These are phyloP conservation scores for Pichia eremophila DNA, from an alignment of 805 yeast species.

Conservation along the genomic window DNA sequence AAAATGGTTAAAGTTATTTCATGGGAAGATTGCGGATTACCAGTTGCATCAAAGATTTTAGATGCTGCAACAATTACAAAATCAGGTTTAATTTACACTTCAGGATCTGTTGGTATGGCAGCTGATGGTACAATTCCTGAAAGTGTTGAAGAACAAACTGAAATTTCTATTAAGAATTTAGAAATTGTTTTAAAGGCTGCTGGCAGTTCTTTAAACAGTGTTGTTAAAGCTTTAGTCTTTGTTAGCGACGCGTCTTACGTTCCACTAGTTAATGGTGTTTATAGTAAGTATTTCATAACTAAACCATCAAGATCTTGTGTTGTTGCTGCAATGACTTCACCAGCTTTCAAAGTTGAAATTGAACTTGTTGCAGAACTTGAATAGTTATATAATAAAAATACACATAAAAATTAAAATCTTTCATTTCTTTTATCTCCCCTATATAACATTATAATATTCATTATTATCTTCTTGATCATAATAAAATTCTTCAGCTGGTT, in stretches of 20 bases:
- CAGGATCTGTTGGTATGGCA: slow-evolving; percentile 21
- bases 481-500: not conserved
- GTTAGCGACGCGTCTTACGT: slow-evolving; percentile 34
- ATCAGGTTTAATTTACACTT: slow-evolving; percentile 19
- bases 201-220: slow-evolving; percentile 35
- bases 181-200: slow-evolving; percentile 31
- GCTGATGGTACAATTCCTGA: slow-evolving; percentile 32
- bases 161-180: slow-evolving; percentile 34
- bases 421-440: too few species aligned
- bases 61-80: slow-evolving; percentile 18
- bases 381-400: not conserved
- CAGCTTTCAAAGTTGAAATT: slow-evolving; percentile 38
- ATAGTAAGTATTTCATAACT: slow-evolving; percentile 36
- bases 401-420: too few species aligned
- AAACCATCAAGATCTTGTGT: slow-evolving; percentile 46
- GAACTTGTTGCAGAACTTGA: slow-evolving; percentile 31
- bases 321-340: slow-evolving; percentile 38
- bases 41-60: slow-evolving; percentile 13
- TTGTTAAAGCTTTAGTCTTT: slow-evolving; percentile 39
- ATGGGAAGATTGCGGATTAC: slow-evolving; percentile 19
- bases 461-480: too few species aligned
- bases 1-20: slow-evolving; percentile 13
- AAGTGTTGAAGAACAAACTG: slow-evolving; percentile 36
- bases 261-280: slow-evolving; percentile 35
- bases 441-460: too few species aligned